Base-by-base conservation (phyloP, 441 rosid species). In the Eutrema salsugineum region DNA sequence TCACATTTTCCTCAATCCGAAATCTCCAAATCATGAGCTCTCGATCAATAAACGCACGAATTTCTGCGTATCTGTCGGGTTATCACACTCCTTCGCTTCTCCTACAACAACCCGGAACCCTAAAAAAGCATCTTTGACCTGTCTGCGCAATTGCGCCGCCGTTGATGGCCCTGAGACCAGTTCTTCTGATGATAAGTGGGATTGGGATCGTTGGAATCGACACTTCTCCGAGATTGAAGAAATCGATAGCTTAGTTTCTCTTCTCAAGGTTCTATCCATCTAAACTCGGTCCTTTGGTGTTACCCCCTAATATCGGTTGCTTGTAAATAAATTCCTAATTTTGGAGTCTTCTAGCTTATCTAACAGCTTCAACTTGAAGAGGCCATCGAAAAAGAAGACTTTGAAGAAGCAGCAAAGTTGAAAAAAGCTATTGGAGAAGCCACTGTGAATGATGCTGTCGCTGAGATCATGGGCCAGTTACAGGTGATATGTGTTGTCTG, bases 121-220 rank as follows among this genome's bases (percentile, higher is more conserved):
- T 55, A 76, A 68, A 68, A 58, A 27, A 38, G 50, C 84, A 17
- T 57, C 73, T 53, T 71, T 71, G 20, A 71, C 66, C 39, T 85
- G 88, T 71, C 84, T 81, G 14, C 87, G 89, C 30, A 58, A 73
- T 54, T 66, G 64, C 67, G 56, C 7, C 73, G 55, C 54, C 42
- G 73, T 47, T 11, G 75, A 44, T 58, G 53, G 17, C 49, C 49
- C 70, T 10, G 66, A 68, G 62, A 81, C 91, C 10, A 81, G 78
- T 48, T 79, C 81, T 60, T 39, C 28, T 14, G 67, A 64, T 40
- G 62, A 32, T 30, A 86, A 83, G 33, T 94, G 97, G 97, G 97
- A 90, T 80, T 94, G 97, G 99, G 81, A 72, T 83, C 81, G 93
- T 36, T 94, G 99, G 99, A 85, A 65, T 58, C 95, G 90, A 43